Evolutionary conservation across 148 eudicot genomes (phyloP), one percentile per base, ranked within the genome.

Genomic region (Fallopia convolvulus): DNA sequence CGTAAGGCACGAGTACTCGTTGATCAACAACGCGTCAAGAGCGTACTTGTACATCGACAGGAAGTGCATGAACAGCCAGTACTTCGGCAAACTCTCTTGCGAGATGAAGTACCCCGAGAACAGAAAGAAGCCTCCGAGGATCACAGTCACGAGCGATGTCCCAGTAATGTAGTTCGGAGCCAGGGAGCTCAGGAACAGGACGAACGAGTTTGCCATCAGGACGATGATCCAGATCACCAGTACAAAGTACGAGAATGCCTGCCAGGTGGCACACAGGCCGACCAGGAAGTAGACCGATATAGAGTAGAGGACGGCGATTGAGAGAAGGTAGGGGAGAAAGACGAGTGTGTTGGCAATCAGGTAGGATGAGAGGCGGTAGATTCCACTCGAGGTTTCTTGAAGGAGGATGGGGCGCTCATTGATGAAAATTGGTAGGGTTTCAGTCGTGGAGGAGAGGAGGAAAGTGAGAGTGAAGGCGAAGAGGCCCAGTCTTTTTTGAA

Each of bases 101-200:
- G 90, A 87, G 42, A 95, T 91, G 81, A 95, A 95, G 87, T 95
- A 95, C 9, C 99, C 99, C 17, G 99, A 95, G 78, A 95, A 95
- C 13, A 95, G 86, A 49, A 95, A 95, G 83, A 88, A 92, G 2
- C 92, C 89, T 40, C 91, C 97, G 0, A 95, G 85, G 20, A 92
- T 82, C 63, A 89, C 75, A 0, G 97, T 89, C 21, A 95, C 85
- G 10, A 91, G 81, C 0, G 97, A 87, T 4, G 97, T 89, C 30
- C 99, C 99, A 8, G 97, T 87, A 26, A 95, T 95, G 88, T 84
- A 95, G 15, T 90, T 91, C 8, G 97, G 99, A 1, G 97, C 94
- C 33, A 95, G 70, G 1, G 99, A 89, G 87, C 97, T 89, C n/a
- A 95, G 74, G 81, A 91, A 91, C 10, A 95, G 90, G 2, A 95